A percentile compares a stretch with the other conserved stretches of the same genome.
These are phyloP conservation scores for Penicillium concentricum DNA, from an alignment of 2,329 filamentous ascomycete genomes.

Conservation along the genomic window DNA sequence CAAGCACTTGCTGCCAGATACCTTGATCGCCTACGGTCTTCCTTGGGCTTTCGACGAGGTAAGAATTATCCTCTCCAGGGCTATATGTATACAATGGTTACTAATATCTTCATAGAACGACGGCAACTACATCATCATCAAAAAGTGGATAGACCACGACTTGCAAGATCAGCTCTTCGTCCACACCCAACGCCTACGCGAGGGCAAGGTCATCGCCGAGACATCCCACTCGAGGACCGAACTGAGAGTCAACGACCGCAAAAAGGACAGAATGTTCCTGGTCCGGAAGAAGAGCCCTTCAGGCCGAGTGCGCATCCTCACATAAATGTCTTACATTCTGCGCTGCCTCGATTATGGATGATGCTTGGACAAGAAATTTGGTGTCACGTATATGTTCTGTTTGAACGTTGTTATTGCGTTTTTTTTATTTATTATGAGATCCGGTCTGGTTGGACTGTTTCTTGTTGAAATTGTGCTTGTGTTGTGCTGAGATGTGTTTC, in stretches of 20 bases:
- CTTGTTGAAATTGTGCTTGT: conserved; percentile 10
- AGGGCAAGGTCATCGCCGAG: conserved; percentile 45
- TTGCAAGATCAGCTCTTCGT: conserved; percentile 72
- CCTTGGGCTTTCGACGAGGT: conserved; percentile 51
- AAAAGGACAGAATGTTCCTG: conserved; percentile 47
- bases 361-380: conserved; percentile 1
- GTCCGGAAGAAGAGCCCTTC: conserved; percentile 44
- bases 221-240: conserved; percentile 40
- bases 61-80: conserved; percentile 16
- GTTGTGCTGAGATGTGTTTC: conserved; percentile 11
- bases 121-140: conserved; percentile 69
- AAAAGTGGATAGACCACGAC: conserved; percentile 68
- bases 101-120: conserved; percentile 46
- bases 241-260: conserved; percentile 42
- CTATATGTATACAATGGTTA: neutral
- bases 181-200: conserved; percentile 66
- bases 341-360: neutral
- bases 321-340: conserved; percentile 4
- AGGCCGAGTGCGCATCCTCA: conserved; percentile 32
- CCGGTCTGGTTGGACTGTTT: neutral
- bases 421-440: conserved; percentile 4
- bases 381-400: neutral
- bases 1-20: conserved; percentile 47
- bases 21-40: conserved; percentile 46
- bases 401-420: neutral